phyloP scores from a whole-genome alignment of 75 land plant species.

The Selaginella tamariscina region DNA sequence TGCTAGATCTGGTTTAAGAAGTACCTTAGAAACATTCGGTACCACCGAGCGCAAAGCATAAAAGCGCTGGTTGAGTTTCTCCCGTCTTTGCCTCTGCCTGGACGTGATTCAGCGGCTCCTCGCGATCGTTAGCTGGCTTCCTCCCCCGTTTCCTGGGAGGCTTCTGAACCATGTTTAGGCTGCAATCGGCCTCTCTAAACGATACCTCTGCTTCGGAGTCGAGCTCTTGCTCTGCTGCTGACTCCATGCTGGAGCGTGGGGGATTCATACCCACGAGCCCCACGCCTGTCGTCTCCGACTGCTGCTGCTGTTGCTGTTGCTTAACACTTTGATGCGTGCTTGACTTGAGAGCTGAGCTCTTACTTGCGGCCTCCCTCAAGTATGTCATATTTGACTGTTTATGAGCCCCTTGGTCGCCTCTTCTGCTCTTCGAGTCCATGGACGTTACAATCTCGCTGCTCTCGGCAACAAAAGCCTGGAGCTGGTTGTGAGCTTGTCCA shows the following conservation, averaged over 20 bases:
- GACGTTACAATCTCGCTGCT: background rate
- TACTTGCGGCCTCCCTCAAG: background rate
- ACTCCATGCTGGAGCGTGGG: background rate
- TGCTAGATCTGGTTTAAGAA: too few species aligned
- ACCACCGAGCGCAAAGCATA: slow-evolving; percentile 84
- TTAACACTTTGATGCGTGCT: too few species aligned
- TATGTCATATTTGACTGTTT: background rate
- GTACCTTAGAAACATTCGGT: slow-evolving; percentile 78
- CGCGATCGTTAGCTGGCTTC: slow-evolving; percentile 85
- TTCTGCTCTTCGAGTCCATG: background rate
- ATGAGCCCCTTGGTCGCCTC: background rate
- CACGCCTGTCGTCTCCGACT: background rate
- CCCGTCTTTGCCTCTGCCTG: slow-evolving; percentile 91
- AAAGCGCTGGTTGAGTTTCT: slow-evolving; percentile 87
- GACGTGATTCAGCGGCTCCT: slow-evolving; percentile 87
- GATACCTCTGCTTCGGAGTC: background rate
- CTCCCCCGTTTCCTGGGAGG: slow-evolving; percentile 66
- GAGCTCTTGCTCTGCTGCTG: background rate
- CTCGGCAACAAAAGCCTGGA: background rate
- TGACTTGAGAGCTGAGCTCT: background rate
- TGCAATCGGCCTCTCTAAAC: slow-evolving; percentile 31
- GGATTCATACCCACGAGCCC: background rate
- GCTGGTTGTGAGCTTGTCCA: background rate
- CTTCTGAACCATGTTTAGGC: slow-evolving; percentile 43
- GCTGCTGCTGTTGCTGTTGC: background rate